Conservation (phyloP, 495 filamentous ascomycete species). For the Aspergillus nidulans region DNA sequence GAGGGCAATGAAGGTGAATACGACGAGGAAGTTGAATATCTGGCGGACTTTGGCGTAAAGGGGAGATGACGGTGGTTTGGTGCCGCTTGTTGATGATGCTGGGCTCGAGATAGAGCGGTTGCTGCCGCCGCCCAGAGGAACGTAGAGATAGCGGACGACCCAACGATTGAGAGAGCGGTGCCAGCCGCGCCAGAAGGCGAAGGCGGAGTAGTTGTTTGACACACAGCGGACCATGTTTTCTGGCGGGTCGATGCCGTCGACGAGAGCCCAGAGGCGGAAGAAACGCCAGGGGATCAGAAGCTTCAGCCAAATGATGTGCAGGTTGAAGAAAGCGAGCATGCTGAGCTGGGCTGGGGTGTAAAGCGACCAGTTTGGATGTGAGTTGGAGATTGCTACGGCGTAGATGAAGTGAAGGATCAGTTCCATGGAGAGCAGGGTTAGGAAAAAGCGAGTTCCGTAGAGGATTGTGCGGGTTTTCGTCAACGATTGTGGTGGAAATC, state of each 20-base stretch:
- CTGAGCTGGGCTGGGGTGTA: slow-evolving; percentile 87
- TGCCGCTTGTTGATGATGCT: slow-evolving; percentile 47
- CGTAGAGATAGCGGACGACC: slow-evolving; percentile 90
- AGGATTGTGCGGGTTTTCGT: slow-evolving; percentile 59
- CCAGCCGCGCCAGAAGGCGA: slow-evolving; percentile 96
- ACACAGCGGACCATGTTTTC: slow-evolving; percentile 99
- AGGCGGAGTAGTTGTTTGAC: slow-evolving; percentile 85
- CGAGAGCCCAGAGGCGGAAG: slow-evolving; percentile 89
- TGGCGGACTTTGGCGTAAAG: slow-evolving; percentile 29
- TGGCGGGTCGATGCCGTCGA: slow-evolving; percentile 89
- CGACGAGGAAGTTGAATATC: slow-evolving; percentile 68
- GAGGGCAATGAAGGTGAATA: slow-evolving; percentile 95
- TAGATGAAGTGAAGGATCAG: slow-evolving; percentile 91
- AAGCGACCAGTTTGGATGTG: slow-evolving; percentile 68
- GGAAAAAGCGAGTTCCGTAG: slow-evolving; percentile 80
- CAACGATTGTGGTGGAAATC: slow-evolving; percentile 67
- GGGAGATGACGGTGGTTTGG: slow-evolving; percentile 19
- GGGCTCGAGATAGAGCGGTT: background rate
- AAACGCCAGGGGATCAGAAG: slow-evolving; percentile 94
- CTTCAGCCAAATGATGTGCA: slow-evolving; percentile 98
- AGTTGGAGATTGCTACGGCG: slow-evolving; percentile 85
- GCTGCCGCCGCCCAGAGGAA: slow-evolving; percentile 74
- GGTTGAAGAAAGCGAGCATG: slow-evolving; percentile 93
- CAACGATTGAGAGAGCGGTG: slow-evolving; percentile 92
- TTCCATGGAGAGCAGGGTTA: slow-evolving; percentile 87